Evolutionary conservation across 139 green algal species (phyloP).

Genomic region (Haematococcus lacustris): DNA sequence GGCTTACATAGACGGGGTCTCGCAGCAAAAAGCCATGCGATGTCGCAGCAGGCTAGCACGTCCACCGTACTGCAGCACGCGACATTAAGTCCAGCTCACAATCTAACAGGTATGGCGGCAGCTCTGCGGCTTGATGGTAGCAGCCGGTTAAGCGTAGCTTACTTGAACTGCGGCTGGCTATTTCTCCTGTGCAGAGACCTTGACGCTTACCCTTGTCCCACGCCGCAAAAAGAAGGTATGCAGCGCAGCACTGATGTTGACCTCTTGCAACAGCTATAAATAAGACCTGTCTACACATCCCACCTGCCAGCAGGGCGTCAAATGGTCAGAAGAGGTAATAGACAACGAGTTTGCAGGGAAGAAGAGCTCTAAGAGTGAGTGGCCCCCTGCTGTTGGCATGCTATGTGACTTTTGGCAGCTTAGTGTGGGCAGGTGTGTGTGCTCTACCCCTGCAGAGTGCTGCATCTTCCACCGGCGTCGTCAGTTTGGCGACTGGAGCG

Average conservation of each 20-base stretch:
- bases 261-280: constrained; percentile 13
- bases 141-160: too few species aligned
- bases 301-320: constrained; percentile 41
- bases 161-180: too few species aligned
- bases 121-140: too few species aligned
- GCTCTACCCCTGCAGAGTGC: constrained; percentile 56
- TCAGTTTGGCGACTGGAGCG: constrained; percentile 79
- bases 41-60: too few species aligned
- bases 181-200: constrained; percentile 23
- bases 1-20: too few species aligned
- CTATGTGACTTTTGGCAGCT: too few species aligned
- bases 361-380: constrained; percentile 71
- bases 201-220: constrained; percentile 39
- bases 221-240: constrained; percentile 38
- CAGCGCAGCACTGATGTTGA: too few species aligned
- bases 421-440: too few species aligned
- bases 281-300: not conserved
- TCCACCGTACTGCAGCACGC: too few species aligned
- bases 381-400: not conserved
- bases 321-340: constrained; percentile 64
- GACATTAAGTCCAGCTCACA: too few species aligned
- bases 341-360: constrained; percentile 74
- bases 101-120: too few species aligned
- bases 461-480: constrained; percentile 80
- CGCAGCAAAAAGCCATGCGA: too few species aligned